phyloP scores from a whole-genome alignment of 345 rosid species.

The Brassica cretica region DNA sequence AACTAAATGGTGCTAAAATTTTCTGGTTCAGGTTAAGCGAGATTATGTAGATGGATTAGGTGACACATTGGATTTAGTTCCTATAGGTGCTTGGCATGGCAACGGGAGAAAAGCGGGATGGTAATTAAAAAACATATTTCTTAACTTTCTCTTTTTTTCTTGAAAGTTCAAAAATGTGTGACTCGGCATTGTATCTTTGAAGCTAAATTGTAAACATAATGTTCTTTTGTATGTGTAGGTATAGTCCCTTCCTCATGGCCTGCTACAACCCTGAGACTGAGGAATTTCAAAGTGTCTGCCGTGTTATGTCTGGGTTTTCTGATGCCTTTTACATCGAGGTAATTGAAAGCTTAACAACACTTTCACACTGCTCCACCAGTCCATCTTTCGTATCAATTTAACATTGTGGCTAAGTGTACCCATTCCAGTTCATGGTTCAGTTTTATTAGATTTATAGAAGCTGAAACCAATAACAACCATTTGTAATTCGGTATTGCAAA shows the following conservation, averaged over 20 bases:
- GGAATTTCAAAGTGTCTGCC: conserved; percentile 82
- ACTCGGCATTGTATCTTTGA: neutral
- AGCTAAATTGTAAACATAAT: neutral
- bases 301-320: conserved; percentile 91
- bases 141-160: neutral
- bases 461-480: neutral
- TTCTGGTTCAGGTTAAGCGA: conserved; percentile 68
- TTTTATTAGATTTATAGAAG: neutral
- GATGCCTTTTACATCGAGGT: conserved; percentile 88
- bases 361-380: neutral
- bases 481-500: too few relatives aligned
- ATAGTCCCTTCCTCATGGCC: conserved; percentile 93
- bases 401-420: neutral
- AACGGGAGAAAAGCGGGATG: conserved; percentile 97
- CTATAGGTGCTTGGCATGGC: conserved; percentile 96
- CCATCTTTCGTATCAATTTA: neutral
- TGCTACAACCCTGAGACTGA: conserved; percentile 80
- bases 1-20: conserved; percentile 13
- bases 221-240: conserved; percentile 47
- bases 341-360: conserved; percentile 3
- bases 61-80: conserved; percentile 89
- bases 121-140: conserved; percentile 43
- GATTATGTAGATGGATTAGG: conserved; percentile 80
- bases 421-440: neutral
- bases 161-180: neutral